Percentiles rank a stretch among this genome's conserved stretches.
phyloP scores from a whole-genome alignment of 2,329 filamentous ascomycete species.

The Aphanocladium album region DNA sequence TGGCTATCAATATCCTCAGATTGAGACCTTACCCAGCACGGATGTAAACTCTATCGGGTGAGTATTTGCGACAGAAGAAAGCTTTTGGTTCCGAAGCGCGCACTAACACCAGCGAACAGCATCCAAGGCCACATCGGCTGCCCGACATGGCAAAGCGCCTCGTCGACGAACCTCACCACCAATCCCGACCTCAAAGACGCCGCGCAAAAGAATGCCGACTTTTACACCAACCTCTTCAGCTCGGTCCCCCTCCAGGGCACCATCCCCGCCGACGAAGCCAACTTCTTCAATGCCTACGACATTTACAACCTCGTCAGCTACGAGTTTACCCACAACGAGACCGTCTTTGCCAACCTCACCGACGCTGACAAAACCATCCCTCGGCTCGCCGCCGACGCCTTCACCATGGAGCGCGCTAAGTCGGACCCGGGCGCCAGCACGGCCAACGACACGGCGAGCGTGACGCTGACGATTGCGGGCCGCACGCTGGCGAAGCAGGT shows the following conservation, averaged over 20 bases:
- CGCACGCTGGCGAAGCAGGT: conserved; percentile 46
- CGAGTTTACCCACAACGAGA: conserved; percentile 46
- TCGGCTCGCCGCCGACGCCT: conserved; percentile 58
- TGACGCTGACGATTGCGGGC: conserved; percentile 46
- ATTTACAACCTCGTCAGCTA: conserved; percentile 55
- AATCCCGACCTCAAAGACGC: conserved; percentile 22
- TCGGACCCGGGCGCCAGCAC: conserved; percentile 25
- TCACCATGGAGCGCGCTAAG: conserved; percentile 56
- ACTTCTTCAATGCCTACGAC: conserved; percentile 45
- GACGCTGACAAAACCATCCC: conserved; percentile 30
- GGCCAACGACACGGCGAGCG: conserved; percentile 37
- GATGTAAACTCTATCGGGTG: conserved; percentile 45
- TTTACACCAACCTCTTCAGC: conserved; percentile 41
- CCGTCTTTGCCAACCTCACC: conserved; percentile 34
- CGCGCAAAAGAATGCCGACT: conserved; percentile 26
- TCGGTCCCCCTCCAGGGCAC: conserved; percentile 32
- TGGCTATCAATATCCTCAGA: conserved; percentile 75
- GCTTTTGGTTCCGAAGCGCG: too few relatives aligned
- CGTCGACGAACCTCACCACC: conserved; percentile 20
- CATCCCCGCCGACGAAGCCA: conserved; percentile 30
- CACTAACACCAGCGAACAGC: conserved; percentile 20
- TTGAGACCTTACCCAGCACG: conserved; percentile 47
- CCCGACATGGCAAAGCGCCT: conserved; percentile 30
- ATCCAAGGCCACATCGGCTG: conserved; percentile 37
- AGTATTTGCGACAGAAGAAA: too few relatives aligned